These are phyloP conservation scores for Juncus effusus DNA, from an alignment of 176 grass and related monocot genomes.

Conservation along the genomic window DNA sequence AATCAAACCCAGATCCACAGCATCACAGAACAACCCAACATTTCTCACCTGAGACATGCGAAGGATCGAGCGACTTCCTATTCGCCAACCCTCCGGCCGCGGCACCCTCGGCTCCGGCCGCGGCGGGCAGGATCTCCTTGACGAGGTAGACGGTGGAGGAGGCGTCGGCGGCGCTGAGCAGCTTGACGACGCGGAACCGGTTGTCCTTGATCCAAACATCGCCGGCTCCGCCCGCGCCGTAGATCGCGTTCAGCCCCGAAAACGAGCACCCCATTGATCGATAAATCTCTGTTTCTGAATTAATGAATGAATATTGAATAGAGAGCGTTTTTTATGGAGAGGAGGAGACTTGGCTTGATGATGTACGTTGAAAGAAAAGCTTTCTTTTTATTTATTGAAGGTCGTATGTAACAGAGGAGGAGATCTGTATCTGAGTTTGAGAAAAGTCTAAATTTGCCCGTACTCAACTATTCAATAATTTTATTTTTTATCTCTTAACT, in stretches of 20 bases:
- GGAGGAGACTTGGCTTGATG: not conserved
- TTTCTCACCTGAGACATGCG: constrained; percentile 70
- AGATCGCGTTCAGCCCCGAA: constrained; percentile 81
- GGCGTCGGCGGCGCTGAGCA: constrained; percentile 56
- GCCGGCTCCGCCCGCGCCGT: constrained; percentile 46
- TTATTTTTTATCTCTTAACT: too few species aligned
- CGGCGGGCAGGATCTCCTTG: constrained; percentile 55
- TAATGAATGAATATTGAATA: not conserved
- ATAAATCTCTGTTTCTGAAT: not conserved
- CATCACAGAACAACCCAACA: not conserved
- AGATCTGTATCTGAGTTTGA: not conserved
- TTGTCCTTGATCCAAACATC: constrained; percentile 91
- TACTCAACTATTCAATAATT: too few species aligned
- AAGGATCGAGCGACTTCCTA: constrained; percentile 68
- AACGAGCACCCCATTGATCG: constrained; percentile 80
- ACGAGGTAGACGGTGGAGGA: constrained; percentile 77
- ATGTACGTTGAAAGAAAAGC: constrained; percentile 17
- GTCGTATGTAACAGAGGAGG: not conserved
- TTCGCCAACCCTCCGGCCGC: constrained; percentile 36
- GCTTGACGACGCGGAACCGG: constrained; percentile 70
- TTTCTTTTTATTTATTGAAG: not conserved
- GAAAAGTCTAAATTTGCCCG: too few species aligned
- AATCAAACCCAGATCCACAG: too few species aligned
- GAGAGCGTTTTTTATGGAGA: not conserved
- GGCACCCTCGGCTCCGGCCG: constrained; percentile 15